These are phyloP conservation scores for Austroboletus niveus DNA, from an alignment of 1,284 basidiomycete species.

Conservation along the genomic window DNA sequence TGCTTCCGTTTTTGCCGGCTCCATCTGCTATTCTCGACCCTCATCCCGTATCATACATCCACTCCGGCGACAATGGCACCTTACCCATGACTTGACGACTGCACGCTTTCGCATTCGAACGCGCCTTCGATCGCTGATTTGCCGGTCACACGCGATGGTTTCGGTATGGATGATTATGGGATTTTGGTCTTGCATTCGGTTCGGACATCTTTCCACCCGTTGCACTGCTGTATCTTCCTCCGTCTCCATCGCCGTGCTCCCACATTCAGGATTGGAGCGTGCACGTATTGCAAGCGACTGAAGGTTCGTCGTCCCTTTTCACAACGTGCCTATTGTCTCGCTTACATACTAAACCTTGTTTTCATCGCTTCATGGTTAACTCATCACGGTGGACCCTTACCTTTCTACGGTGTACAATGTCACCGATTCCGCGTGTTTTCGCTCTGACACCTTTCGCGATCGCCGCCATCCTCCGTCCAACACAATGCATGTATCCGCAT, in stretches of 20 bases:
- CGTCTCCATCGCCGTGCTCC: conserved; percentile 4
- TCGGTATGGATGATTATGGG: conserved; percentile 1
- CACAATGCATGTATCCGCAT: conserved; percentile 1
- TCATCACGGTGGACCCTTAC: not conserved
- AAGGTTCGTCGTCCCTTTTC: conserved; percentile 57
- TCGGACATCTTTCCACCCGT: conserved; percentile 13
- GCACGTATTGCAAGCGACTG: conserved; percentile 78
- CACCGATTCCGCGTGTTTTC: conserved; percentile 18
- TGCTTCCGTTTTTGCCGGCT: conserved; percentile 4
- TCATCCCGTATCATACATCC: not conserved
- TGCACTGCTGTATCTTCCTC: conserved; percentile 4
- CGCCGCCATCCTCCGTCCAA: conserved; percentile 2
- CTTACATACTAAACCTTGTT: conserved; percentile 19
- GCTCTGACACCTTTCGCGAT: conserved; percentile 10
- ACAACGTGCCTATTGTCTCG: conserved; percentile 3
- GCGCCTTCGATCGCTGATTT: not conserved
- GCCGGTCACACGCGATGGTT: conserved; percentile 1
- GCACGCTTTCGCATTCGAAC: conserved; percentile 1
- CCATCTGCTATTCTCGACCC: not conserved
- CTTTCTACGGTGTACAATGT: conserved; percentile 15
- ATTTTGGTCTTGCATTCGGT: conserved; percentile 7
- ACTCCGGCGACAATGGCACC: conserved; percentile 1
- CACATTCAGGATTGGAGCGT: conserved; percentile 64
- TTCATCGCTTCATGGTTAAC: conserved; percentile 7
- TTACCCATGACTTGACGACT: not conserved